Percentiles rank a stretch among this genome's conserved stretches.
Evolutionary conservation across 352 stramenopile species (phyloP).

Genomic region (Globisporangium splendens): DNA sequence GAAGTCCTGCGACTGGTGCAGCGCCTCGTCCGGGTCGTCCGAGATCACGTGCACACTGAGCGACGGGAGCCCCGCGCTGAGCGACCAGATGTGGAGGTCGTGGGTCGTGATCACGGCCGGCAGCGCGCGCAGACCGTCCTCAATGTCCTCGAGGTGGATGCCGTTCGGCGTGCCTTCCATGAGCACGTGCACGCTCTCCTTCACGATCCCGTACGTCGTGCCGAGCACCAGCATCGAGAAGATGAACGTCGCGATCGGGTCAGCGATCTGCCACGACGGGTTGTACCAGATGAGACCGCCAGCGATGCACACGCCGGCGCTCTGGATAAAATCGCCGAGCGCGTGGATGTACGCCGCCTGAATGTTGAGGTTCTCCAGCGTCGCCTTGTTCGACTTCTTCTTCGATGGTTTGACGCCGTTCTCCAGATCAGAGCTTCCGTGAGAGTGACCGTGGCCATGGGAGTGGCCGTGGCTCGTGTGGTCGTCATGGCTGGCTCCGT

Average conservation of each 20-base stretch:
- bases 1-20: slow-evolving; percentile 69
- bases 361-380: slow-evolving; percentile 94
- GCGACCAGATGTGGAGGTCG: slow-evolving; percentile 98
- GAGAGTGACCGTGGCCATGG: slow-evolving; percentile 24
- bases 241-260: slow-evolving; percentile 97
- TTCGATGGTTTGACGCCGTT: slow-evolving; percentile 15
- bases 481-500: slow-evolving; percentile 8
- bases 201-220: slow-evolving; percentile 91
- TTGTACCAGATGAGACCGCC: slow-evolving; percentile 97
- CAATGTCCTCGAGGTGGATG: slow-evolving; percentile 87
- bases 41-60: slow-evolving; percentile 93
- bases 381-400: slow-evolving; percentile 27
- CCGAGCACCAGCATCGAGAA: slow-evolving; percentile 95
- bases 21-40: slow-evolving; percentile 55
- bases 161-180: slow-evolving; percentile 94
- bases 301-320: slow-evolving; percentile 93
- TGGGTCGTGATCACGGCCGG: slow-evolving; percentile 91
- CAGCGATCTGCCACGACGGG: slow-evolving; percentile 93
- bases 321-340: slow-evolving; percentile 97
- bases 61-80: slow-evolving; percentile 88
- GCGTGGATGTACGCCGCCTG: slow-evolving; percentile 97
- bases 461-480: slow-evolving; percentile 18
- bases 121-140: slow-evolving; percentile 71
- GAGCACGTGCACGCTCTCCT: slow-evolving; percentile 90
- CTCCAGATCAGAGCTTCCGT: slow-evolving; percentile 25